These are phyloP conservation scores for Fraxinus americana DNA, from an alignment of 257 asterid species.

Conservation along the genomic window DNA sequence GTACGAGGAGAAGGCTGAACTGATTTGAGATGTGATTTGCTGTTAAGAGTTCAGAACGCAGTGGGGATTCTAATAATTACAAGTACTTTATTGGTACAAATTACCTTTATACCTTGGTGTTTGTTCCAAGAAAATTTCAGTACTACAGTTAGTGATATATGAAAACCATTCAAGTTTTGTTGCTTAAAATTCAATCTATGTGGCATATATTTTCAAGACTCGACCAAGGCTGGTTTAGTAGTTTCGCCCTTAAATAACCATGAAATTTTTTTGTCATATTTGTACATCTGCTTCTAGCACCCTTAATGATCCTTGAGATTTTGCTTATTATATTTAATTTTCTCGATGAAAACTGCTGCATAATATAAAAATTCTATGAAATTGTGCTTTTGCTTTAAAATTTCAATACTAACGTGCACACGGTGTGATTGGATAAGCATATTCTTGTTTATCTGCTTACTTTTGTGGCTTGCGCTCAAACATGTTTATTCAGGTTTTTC, in stretches of 20 bases:
- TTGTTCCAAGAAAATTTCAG: no score
- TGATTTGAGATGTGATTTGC: slow-evolving; percentile 28
- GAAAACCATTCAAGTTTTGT: slow-evolving; percentile 38
- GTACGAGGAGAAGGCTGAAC: slow-evolving; percentile 79
- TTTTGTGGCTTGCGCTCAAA: no score
- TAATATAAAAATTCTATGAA: background rate
- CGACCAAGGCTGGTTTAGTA: slow-evolving; percentile 25
- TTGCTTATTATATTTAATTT: background rate
- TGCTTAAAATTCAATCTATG: background rate
- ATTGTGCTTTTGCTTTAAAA: no score
- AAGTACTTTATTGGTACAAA: no score
- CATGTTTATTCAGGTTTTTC: no score
- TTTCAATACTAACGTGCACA: no score
- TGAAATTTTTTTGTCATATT: background rate
- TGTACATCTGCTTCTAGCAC: background rate
- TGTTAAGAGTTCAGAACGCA: no score
- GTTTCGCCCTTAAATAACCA: slow-evolving; percentile 6
- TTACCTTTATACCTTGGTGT: no score
- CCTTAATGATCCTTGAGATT: background rate
- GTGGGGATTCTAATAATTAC: no score
- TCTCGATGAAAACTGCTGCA: no score
- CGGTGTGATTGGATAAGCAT: no score
- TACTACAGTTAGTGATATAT: slow-evolving; percentile 16
- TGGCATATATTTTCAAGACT: slow-evolving; percentile 24
- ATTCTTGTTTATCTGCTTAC: no score